Conservation (phyloP, 805 yeast species). For the Debaryomyces maramus region DNA sequence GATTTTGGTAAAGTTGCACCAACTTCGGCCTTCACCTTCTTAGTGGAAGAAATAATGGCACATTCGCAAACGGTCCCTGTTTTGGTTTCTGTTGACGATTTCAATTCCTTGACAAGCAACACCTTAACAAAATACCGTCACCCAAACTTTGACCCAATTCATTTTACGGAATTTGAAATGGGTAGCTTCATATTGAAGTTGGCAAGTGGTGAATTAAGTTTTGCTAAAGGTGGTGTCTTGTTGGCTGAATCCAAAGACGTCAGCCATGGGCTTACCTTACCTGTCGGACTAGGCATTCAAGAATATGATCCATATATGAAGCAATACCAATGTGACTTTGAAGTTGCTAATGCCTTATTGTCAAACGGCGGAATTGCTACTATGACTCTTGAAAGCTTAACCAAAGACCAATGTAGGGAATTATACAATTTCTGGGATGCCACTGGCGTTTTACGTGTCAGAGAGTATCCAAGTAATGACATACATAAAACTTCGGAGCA, state of each 20-base stretch:
- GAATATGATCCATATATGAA: slow-evolving; percentile 58
- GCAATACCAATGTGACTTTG: slow-evolving; percentile 50
- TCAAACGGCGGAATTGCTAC: slow-evolving; percentile 32
- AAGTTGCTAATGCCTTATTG: slow-evolving; percentile 50
- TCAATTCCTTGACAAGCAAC: slow-evolving; percentile 58
- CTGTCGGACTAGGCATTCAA: slow-evolving; percentile 55
- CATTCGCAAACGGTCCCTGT: slow-evolving; percentile 56
- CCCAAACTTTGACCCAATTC: slow-evolving; percentile 53
- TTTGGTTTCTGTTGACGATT: slow-evolving; percentile 69
- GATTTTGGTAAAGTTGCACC: slow-evolving; percentile 41
- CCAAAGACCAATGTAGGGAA: slow-evolving; percentile 30
- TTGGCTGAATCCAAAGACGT: slow-evolving; percentile 61
- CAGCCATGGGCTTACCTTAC: slow-evolving; percentile 53
- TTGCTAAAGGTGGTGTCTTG: slow-evolving; percentile 64
- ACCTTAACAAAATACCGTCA: slow-evolving; percentile 63
- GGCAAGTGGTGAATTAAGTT: slow-evolving; percentile 51
- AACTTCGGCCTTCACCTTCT: slow-evolving; percentile 50
- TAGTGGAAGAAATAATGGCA: slow-evolving; percentile 54
- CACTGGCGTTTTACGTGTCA: slow-evolving; percentile 32
- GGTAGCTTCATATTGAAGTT: slow-evolving; percentile 56
- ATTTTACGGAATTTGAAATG: slow-evolving; percentile 62
- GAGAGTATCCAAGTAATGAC: slow-evolving; percentile 33
- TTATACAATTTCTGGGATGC: slow-evolving; percentile 33
- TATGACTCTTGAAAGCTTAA: slow-evolving; percentile 25
- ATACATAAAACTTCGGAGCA: slow-evolving; percentile 11